Conservation (phyloP, 192 early-diverging fungal genomes). For the Lobulomyces angularis region DNA sequence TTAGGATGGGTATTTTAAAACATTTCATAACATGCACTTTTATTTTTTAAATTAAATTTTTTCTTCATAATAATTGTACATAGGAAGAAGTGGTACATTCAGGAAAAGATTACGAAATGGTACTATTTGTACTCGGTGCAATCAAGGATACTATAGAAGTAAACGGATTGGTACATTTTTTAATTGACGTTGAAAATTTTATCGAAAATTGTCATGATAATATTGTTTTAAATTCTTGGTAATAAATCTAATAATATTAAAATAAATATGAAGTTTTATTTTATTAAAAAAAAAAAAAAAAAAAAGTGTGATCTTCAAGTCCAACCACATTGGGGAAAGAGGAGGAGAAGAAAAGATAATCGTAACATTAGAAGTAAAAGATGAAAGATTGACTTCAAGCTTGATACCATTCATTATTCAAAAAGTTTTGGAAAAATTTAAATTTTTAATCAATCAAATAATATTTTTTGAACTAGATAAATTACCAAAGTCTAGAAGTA, state of each 20-base stretch:
- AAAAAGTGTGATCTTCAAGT: slow-evolving; percentile 22
- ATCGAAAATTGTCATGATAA: slow-evolving; percentile 54
- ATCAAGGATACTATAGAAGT: slow-evolving; percentile 58
- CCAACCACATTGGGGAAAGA: slow-evolving; percentile 10
- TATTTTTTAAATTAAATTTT: slow-evolving; percentile 68
- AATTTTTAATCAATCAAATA: no score
- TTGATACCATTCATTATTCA: no score
- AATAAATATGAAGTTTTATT: slow-evolving; percentile 25
- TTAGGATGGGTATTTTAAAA: no score
- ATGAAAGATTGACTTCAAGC: no score
- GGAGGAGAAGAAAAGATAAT: neutral
- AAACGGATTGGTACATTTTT: slow-evolving; percentile 60
- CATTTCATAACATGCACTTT: slow-evolving; percentile 72
- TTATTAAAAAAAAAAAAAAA: slow-evolving; percentile 24
- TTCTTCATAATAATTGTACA: slow-evolving; percentile 29
- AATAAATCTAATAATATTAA: neutral
- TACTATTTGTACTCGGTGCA: slow-evolving; percentile 65
- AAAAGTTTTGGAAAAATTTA: no score
- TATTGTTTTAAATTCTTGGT: slow-evolving; percentile 36
- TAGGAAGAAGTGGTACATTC: slow-evolving; percentile 14
- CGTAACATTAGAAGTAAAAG: neutral
- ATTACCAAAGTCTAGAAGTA: no score
- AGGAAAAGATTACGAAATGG: slow-evolving; percentile 41
- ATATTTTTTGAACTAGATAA: no score
- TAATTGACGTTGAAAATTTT: slow-evolving; percentile 58